A percentile compares a stretch with the other conserved stretches of the same genome.
Evolutionary conservation across 495 filamentous ascomycete genomes (phyloP).

Genomic region (Lophium mytilinum): DNA sequence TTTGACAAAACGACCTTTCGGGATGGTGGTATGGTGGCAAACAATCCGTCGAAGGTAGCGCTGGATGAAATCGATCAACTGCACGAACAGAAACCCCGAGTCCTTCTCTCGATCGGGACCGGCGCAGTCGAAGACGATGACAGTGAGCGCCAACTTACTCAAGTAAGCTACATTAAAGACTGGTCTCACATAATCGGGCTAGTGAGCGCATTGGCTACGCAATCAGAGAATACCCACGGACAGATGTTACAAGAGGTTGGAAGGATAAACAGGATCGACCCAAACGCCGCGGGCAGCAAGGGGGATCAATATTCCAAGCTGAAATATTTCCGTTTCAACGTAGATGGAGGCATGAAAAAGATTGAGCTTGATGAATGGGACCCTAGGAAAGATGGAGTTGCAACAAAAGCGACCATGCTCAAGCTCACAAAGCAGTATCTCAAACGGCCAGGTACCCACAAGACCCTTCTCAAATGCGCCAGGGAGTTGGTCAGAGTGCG

Average conservation of each 20-base stretch:
- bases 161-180: conserved; percentile 3
- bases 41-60: not conserved
- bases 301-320: not conserved
- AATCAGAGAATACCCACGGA: conserved; percentile 1
- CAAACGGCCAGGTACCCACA: not conserved
- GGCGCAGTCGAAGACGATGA: not conserved
- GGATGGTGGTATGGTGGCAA: not conserved
- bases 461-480: conserved; percentile 1
- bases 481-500: conserved; percentile 2
- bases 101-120: conserved; percentile 7
- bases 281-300: not conserved
- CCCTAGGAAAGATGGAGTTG: conserved; percentile 1
- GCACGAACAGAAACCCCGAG: not conserved
- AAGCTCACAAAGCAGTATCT: conserved; percentile 5
- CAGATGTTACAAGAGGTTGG: too few species aligned
- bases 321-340: not conserved
- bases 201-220: conserved; percentile 1
- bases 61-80: conserved; percentile 8
- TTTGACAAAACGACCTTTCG: not conserved
- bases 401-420: not conserved
- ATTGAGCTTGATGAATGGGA: conserved; percentile 9
- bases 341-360: not conserved
- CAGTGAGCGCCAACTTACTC: not conserved
- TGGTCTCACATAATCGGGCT: not conserved
- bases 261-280: too few species aligned